These are phyloP conservation scores for Penicillium janthinellum DNA, from an alignment of 2,329 filamentous ascomycete species.

Conservation along the genomic window DNA sequence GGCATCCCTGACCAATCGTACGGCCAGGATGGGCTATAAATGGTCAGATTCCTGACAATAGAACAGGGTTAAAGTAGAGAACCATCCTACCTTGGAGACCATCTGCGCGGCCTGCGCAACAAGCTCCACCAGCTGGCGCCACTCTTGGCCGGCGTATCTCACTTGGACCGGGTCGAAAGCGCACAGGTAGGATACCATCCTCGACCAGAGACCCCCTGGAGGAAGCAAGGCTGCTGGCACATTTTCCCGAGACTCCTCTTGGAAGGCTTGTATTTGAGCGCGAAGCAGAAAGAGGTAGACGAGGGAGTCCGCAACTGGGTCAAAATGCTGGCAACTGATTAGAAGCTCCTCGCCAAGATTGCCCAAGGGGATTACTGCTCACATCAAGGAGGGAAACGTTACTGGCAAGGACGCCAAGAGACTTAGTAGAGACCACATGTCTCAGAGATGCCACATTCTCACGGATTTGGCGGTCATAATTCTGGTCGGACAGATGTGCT, in stretches of 20 bases:
- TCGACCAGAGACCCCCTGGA: slow-evolving; percentile 52
- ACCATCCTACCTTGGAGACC: slow-evolving; percentile 35
- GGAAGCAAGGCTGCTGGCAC: slow-evolving; percentile 47
- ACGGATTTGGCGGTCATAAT: slow-evolving; percentile 49
- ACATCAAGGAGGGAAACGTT: slow-evolving; percentile 41
- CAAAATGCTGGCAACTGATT: slow-evolving; percentile 37
- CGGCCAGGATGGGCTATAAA: slow-evolving; percentile 41
- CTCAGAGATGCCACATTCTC: slow-evolving; percentile 42
- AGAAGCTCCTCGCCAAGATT: neutral
- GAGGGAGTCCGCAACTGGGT: slow-evolving; percentile 61
- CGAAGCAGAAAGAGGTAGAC: slow-evolving; percentile 60
- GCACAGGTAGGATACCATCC: slow-evolving; percentile 54
- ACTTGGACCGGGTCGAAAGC: slow-evolving; percentile 54
- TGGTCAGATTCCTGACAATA: slow-evolving; percentile 10
- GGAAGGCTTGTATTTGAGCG: slow-evolving; percentile 47
- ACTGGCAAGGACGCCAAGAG: slow-evolving; percentile 32
- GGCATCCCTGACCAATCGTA: slow-evolving; percentile 45
- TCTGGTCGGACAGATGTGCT: slow-evolving; percentile 38
- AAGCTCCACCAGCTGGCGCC: slow-evolving; percentile 41
- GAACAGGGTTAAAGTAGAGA: neutral
- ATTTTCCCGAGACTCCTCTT: slow-evolving; percentile 38
- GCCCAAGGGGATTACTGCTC: slow-evolving; percentile 14
- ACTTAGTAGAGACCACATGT: slow-evolving; percentile 36
- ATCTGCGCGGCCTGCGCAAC: slow-evolving; percentile 37
- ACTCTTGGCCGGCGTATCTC: slow-evolving; percentile 47